Evolutionary conservation across 2,329 filamentous ascomycete species (phyloP).

Genomic region (Claviceps pazoutovae): DNA sequence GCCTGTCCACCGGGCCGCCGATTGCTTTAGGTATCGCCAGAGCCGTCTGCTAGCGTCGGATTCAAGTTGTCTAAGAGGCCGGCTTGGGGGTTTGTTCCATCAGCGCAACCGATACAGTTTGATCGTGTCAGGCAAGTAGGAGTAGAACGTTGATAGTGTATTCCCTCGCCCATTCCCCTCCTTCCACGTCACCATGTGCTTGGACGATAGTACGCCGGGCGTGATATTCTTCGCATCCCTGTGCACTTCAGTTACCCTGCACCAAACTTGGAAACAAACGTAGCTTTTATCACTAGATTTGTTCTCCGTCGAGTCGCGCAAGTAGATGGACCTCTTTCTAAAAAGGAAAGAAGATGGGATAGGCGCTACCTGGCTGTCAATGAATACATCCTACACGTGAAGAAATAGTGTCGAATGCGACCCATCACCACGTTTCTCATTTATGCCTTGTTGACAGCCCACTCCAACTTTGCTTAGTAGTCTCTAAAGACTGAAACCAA

Average conservation of each 20-base stretch:
- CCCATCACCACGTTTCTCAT: neutral
- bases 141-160: no score
- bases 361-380: neutral
- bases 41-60: neutral
- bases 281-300: neutral
- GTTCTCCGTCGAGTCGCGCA: neutral
- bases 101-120: neutral
- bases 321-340: neutral
- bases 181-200: no score
- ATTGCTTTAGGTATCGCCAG: neutral
- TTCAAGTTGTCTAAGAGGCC: neutral
- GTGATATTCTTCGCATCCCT: neutral
- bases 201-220: no score
- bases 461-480: constrained; percentile 24
- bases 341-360: neutral
- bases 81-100: neutral
- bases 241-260: neutral
- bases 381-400: neutral
- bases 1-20: neutral
- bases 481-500: constrained; percentile 74
- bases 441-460: neutral
- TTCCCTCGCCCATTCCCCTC: no score
- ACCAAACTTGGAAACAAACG: neutral
- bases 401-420: neutral
- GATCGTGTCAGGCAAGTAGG: neutral